Base-by-base conservation (phyloP, 768 basidiomycete genomes). In the Lentinula lateritia region DNA sequence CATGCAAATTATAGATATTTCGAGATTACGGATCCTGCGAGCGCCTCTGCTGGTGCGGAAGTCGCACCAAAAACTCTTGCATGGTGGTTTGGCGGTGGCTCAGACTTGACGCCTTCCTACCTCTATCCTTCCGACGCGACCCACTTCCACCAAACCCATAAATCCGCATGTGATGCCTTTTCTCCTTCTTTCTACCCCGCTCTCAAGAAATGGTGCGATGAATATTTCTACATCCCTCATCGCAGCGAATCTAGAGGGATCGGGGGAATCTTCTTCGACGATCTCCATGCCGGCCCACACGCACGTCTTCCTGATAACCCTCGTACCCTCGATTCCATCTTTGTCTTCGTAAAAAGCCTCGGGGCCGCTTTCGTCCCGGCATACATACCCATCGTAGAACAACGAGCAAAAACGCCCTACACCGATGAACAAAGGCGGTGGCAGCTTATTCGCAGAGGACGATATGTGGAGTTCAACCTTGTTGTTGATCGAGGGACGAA, bases 21-120 rank as follows among this genome's bases (percentile, higher is more conserved):
- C 70, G 96, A 98, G 74, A 85, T 97, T 65, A 88, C 87, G 2
- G 84, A 89, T 64, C 75, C 77, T 46, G 67, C 66, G 1, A 64
- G 65, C 3, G 70, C 69, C 23, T 1, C 32, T 56, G 64, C 65
- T 32, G 62, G 68, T 15, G 56, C 66, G 7, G 70, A 69, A 23
- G 73, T 74, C 41, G 69, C 75, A 28, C 80, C 82, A 7, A 81
- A 83, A 65, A 74, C 92, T 18, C 75, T 95, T 45, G 88, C 94
- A 32, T 98, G 95, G 95, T 99, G 96, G 97, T 99, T 98, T 70
- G 96, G 97, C 18, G 97, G 97, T 38, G 96, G 96, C 6, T 88
- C 86, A 6, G 96, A 99, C 72, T 82, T 98, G 36, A 99, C 97
- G 0, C 96, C 96, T 1, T 88, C 89, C 3, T 98, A 98, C 73